These are phyloP conservation scores for Coemansia sp. DNA, from an alignment of 192 early-diverging fungal species.

Conservation along the genomic window DNA sequence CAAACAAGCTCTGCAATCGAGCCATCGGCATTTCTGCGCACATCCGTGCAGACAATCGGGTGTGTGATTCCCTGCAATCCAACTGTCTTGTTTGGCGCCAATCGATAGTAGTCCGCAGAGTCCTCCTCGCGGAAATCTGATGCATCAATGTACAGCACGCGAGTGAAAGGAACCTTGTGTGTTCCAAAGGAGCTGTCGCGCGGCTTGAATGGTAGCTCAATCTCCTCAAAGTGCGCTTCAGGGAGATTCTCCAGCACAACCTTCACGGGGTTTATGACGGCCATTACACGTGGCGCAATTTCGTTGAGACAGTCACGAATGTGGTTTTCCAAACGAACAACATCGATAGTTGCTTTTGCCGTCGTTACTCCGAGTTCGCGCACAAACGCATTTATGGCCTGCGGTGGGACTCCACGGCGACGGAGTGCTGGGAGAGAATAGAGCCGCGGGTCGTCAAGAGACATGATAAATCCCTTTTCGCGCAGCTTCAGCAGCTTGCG, in stretches of 20 bases:
- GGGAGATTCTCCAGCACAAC: slow-evolving; percentile 89
- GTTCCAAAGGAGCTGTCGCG: slow-evolving; percentile 83
- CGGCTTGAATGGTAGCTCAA: slow-evolving; percentile 88
- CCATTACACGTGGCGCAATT: slow-evolving; percentile 91
- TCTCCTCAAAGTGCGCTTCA: slow-evolving; percentile 74
- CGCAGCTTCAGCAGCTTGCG: slow-evolving; percentile 94
- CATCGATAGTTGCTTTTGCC: slow-evolving; percentile 77
- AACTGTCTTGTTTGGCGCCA: slow-evolving; percentile 92
- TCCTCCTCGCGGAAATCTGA: slow-evolving; percentile 93
- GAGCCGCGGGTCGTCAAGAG: slow-evolving; percentile 97
- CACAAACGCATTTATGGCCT: slow-evolving; percentile 98
- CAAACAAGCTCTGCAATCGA: slow-evolving; percentile 81
- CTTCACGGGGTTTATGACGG: slow-evolving; percentile 83
- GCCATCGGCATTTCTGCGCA: slow-evolving; percentile 76
- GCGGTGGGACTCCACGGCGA: slow-evolving; percentile 94
- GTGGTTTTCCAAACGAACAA: slow-evolving; percentile 88
- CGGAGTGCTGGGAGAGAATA: slow-evolving; percentile 95
- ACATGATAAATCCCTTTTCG: slow-evolving; percentile 71
- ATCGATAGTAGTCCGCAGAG: slow-evolving; percentile 93
- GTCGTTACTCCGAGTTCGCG: slow-evolving; percentile 87
- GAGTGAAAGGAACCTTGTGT: slow-evolving; percentile 86
- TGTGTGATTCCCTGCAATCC: slow-evolving; percentile 84
- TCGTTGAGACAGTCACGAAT: slow-evolving; percentile 93
- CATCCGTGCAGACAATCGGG: slow-evolving; percentile 83
- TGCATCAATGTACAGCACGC: slow-evolving; percentile 90